Conservation (phyloP, 2,329 filamentous ascomycete genomes). For the Chaetomium olivaceum region DNA sequence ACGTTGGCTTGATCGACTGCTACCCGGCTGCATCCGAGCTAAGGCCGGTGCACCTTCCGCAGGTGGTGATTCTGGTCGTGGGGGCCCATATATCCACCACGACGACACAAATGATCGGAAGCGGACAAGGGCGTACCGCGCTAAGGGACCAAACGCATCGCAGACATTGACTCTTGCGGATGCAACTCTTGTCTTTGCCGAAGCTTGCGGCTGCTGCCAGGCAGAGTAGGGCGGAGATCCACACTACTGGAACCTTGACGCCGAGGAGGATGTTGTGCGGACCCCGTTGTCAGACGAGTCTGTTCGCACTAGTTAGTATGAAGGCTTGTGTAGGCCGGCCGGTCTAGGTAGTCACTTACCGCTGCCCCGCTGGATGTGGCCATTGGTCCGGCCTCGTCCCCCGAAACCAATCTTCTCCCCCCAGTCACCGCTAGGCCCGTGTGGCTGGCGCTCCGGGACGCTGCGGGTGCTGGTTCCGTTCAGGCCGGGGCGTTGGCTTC, state of each 20-base stretch:
- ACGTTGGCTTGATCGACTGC: not conserved
- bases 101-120: not conserved
- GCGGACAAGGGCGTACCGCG: not conserved
- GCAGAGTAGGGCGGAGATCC: not conserved
- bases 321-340: not conserved
- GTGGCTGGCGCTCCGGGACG: conserved; percentile 63
- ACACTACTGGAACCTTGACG: conserved; percentile 32
- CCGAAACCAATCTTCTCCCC: conserved; percentile 56
- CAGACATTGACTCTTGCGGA: not conserved
- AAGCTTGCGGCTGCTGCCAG: conserved; percentile 5
- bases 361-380: conserved; percentile 62
- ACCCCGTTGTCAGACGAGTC: conserved; percentile 34
- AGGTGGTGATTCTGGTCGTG: not conserved
- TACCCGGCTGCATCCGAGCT: not conserved
- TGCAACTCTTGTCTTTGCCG: not conserved
- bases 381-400: conserved; percentile 56
- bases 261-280: conserved; percentile 28
- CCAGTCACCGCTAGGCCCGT: conserved; percentile 60
- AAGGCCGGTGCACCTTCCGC: not conserved
- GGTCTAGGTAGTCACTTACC: conserved; percentile 47
- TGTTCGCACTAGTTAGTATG: conserved; percentile 16
- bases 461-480: conserved; percentile 46
- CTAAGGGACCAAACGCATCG: not conserved
- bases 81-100: not conserved
- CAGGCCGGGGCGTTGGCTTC: conserved; percentile 61